Conservation (phyloP, 192 early-diverging fungal species). For the Phycomyces nitens region DNA sequence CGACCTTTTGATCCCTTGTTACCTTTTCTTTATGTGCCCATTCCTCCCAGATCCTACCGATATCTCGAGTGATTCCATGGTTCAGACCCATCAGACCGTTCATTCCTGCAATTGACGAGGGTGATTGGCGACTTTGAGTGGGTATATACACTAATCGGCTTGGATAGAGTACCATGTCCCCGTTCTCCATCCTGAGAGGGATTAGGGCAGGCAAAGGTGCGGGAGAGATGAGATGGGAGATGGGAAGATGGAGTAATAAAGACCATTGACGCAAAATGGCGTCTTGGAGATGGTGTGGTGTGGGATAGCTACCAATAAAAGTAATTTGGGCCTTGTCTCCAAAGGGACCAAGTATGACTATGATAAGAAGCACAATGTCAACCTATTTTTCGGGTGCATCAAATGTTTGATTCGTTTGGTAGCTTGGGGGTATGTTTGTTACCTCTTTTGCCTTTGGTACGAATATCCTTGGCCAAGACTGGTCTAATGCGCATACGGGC, state of each 20-base stretch:
- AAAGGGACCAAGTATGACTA: neutral
- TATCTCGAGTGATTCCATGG: neutral
- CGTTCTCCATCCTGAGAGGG: neutral
- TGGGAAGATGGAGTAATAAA: neutral
- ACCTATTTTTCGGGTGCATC: neutral
- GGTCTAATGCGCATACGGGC: slow-evolving; percentile 12
- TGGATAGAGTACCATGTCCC: neutral
- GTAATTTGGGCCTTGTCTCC: neutral
- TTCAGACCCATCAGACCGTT: neutral
- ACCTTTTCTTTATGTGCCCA: neutral
- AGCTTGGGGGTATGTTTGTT: neutral
- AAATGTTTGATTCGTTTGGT: neutral
- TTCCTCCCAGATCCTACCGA: neutral
- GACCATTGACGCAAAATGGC: neutral
- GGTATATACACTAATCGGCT: neutral
- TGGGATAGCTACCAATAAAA: neutral
- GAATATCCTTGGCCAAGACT: neutral
- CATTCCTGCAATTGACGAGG: neutral
- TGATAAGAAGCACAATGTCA: neutral
- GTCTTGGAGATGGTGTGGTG: neutral
- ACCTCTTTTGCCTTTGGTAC: slow-evolving; percentile 2
- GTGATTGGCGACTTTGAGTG: neutral
- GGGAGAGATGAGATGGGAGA: neutral
- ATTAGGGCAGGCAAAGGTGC: neutral
- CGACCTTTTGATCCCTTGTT: neutral